These are phyloP conservation scores for Pythium biforme DNA, from an alignment of 352 stramenopile species.

Conservation along the genomic window DNA sequence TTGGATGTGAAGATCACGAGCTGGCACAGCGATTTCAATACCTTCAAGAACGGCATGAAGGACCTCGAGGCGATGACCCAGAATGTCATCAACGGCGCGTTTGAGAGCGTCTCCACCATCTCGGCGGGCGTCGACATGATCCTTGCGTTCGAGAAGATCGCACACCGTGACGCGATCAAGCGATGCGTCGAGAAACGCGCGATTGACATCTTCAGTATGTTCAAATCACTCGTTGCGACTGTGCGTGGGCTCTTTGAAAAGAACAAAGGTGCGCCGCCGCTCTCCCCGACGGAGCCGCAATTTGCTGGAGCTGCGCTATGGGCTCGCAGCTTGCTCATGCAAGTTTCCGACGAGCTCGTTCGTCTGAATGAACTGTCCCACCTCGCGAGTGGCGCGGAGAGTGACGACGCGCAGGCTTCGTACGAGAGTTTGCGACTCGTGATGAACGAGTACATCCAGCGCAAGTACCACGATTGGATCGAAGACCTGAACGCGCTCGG, in stretches of 20 bases:
- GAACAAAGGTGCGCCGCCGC: slow-evolving; percentile 77
- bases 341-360: slow-evolving; percentile 73
- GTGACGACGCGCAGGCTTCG: slow-evolving; percentile 69
- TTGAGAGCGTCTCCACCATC: slow-evolving; percentile 91
- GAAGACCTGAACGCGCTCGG: slow-evolving; percentile 82
- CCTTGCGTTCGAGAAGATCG: slow-evolving; percentile 91
- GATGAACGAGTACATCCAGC: slow-evolving; percentile 89
- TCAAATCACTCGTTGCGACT: slow-evolving; percentile 75
- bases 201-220: slow-evolving; percentile 91
- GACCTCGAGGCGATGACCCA: slow-evolving; percentile 95
- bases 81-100: slow-evolving; percentile 95
- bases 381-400: slow-evolving; percentile 67
- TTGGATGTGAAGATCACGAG: slow-evolving; percentile 94
- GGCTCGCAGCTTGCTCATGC: slow-evolving; percentile 86
- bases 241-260: slow-evolving; percentile 92
- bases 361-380: slow-evolving; percentile 70
- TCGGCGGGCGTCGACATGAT: slow-evolving; percentile 89
- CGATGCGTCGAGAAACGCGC: slow-evolving; percentile 93
- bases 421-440: slow-evolving; percentile 79
- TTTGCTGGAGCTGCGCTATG: slow-evolving; percentile 92
- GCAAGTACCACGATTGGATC: slow-evolving; percentile 91
- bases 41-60: slow-evolving; percentile 95
- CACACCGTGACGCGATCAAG: slow-evolving; percentile 91
- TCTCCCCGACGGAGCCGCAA: slow-evolving; percentile 89
- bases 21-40: slow-evolving; percentile 96